A percentile compares a stretch with the other conserved stretches of the same genome.
Conservation (phyloP, 441 rosid genomes). For the Brassica balearica region DNA sequence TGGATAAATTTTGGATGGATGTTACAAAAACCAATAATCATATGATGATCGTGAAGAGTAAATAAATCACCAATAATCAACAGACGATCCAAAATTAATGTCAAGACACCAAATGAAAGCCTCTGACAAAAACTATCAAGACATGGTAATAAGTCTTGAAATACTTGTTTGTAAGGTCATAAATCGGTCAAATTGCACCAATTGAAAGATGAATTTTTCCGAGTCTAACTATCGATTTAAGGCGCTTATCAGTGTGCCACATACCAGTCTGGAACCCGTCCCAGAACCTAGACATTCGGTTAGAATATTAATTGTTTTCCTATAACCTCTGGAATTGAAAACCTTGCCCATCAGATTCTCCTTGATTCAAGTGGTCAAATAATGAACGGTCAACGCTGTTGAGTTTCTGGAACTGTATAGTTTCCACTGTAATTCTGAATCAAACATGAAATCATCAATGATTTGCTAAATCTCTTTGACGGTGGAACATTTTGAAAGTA, state of each 20-base stretch:
- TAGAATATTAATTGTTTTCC: too few relatives aligned
- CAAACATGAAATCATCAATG: neutral
- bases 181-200: neutral
- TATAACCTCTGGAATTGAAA: too few relatives aligned
- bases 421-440: neutral
- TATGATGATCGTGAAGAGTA: too few relatives aligned
- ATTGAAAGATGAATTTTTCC: neutral
- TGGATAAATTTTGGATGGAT: too few relatives aligned
- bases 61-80: too few relatives aligned
- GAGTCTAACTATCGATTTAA: neutral
- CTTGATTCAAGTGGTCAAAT: neutral
- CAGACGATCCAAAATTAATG: too few relatives aligned
- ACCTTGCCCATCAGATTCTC: neutral
- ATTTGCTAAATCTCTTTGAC: too few relatives aligned
- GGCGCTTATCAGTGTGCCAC: neutral
- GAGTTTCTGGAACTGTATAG: neutral
- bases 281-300: too few relatives aligned
- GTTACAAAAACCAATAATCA: too few relatives aligned
- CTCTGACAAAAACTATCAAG: neutral
- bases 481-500: too few relatives aligned
- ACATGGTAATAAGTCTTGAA: neutral
- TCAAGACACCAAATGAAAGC: neutral
- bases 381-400: neutral
- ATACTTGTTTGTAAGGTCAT: neutral
- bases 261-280: neutral